Percentiles rank a stretch among this genome's conserved stretches.
Conservation (phyloP, 306 rosid species). For the Urtica urens region DNA sequence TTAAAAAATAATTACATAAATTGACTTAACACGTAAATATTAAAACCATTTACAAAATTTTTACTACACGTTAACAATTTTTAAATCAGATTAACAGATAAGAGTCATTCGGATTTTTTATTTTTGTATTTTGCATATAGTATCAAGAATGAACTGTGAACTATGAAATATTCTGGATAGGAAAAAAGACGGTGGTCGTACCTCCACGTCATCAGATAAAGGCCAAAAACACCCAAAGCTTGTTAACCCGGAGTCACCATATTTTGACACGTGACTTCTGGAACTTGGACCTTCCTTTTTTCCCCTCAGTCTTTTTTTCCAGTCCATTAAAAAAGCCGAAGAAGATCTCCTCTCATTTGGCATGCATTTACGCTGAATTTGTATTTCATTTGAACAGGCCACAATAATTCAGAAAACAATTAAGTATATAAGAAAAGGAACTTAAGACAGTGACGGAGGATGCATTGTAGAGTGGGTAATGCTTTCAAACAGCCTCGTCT, state of each 20-base stretch:
- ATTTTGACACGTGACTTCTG: conserved; percentile 41
- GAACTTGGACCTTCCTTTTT: no score
- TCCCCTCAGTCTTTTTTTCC: background rate
- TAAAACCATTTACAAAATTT: no score
- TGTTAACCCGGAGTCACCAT: conserved; percentile 19
- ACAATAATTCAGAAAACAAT: background rate
- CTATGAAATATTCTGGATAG: no score
- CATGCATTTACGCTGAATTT: conserved; percentile 3
- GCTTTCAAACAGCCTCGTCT: conserved; percentile 31
- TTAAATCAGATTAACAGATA: no score
- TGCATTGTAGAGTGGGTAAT: conserved; percentile 24
- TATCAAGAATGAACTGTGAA: no score
- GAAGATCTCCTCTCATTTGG: background rate
- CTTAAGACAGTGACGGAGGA: conserved; percentile 18
- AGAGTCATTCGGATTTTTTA: no score
- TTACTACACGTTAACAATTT: no score
- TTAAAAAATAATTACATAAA: no score
- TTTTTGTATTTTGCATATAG: no score
- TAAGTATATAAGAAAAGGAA: background rate
- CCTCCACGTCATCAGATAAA: conserved; percentile 30
- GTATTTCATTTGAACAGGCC: conserved; percentile 20
- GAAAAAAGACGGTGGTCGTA: conserved; percentile 15
- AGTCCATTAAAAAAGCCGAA: conserved; percentile 9
- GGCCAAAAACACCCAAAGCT: conserved; percentile 27
- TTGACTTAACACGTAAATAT: no score